A percentile compares a stretch with the other conserved stretches of the same genome.
These are phyloP conservation scores for Linum lewisii DNA, from an alignment of 345 rosid species.

Conservation along the genomic window DNA sequence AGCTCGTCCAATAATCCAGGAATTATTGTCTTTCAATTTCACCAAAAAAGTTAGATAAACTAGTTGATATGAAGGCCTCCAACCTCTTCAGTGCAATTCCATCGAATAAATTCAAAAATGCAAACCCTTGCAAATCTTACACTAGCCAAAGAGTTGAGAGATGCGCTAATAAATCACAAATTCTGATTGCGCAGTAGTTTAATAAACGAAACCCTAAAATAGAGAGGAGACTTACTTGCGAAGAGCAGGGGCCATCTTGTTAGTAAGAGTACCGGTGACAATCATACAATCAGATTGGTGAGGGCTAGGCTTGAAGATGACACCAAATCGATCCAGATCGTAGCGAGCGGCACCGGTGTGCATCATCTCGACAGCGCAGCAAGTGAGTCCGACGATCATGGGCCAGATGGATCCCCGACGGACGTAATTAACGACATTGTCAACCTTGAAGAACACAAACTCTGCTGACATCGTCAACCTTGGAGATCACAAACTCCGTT, in stretches of 20 bases:
- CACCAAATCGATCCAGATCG: slow-evolving; percentile 92
- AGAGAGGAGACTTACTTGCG: slow-evolving; percentile 49
- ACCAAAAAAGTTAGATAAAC: no score
- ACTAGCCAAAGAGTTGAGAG: background rate
- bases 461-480: slow-evolving; percentile 88
- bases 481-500: slow-evolving; percentile 83
- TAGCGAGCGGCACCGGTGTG: slow-evolving; percentile 96
- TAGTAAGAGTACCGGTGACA: slow-evolving; percentile 97
- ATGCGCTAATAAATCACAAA: no score
- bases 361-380: slow-evolving; percentile 99
- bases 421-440: no score
- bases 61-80: no score
- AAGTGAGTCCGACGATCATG: slow-evolving; percentile 95
- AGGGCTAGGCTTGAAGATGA: slow-evolving; percentile 94
- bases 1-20: no score
- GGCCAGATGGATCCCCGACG: no score
- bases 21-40: no score
- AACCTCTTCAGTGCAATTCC: no score
- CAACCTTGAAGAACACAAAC: slow-evolving; percentile 91
- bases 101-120: no score
- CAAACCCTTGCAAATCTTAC: no score
- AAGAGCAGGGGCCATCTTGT: slow-evolving; percentile 99
- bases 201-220: no score
- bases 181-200: no score
- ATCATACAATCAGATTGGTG: slow-evolving; percentile 98